These are phyloP conservation scores for Zygotorulaspora danielsina DNA, from an alignment of 805 yeast genomes.

Conservation along the genomic window DNA sequence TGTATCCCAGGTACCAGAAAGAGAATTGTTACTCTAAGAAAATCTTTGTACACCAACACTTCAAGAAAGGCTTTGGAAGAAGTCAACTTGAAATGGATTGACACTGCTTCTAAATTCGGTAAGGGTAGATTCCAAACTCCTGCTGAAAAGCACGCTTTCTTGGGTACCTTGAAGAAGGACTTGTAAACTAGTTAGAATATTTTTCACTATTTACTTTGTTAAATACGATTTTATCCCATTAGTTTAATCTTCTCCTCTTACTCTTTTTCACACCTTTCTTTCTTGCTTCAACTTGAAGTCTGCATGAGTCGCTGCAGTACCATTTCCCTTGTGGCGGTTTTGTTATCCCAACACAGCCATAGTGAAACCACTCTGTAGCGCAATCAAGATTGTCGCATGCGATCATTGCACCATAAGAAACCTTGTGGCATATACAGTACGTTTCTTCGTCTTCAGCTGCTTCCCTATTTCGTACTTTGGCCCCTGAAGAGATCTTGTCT, in stretches of 20 bases:
- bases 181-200: conserved; percentile 42
- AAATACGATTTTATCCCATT: background rate
- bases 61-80: conserved; percentile 96
- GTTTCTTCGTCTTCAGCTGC: conserved; percentile 19
- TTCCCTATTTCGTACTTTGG: conserved; percentile 4
- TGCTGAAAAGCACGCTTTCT: conserved; percentile 99
- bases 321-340: conserved; percentile 62
- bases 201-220: too few relatives aligned
- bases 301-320: conserved; percentile 57
- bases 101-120: conserved; percentile 99
- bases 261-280: conserved; percentile 7
- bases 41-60: conserved; percentile 95
- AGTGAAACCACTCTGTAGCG: conserved; percentile 74
- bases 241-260: conserved; percentile 3
- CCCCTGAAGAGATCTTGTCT: background rate
- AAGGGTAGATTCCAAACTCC: conserved; percentile 99
- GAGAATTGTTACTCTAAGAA: conserved; percentile 99
- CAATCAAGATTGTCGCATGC: conserved; percentile 84
- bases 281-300: conserved; percentile 8
- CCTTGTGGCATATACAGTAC: conserved; percentile 47
- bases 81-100: conserved; percentile 98
- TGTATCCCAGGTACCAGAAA: conserved; percentile 99
- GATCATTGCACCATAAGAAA: conserved; percentile 72
- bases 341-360: conserved; percentile 65
- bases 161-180: conserved; percentile 99